Percentiles rank a stretch among this genome's conserved stretches.
Evolutionary conservation across 139 green algal species (phyloP).

Genomic region (Astrephomene gubernaculifera): DNA sequence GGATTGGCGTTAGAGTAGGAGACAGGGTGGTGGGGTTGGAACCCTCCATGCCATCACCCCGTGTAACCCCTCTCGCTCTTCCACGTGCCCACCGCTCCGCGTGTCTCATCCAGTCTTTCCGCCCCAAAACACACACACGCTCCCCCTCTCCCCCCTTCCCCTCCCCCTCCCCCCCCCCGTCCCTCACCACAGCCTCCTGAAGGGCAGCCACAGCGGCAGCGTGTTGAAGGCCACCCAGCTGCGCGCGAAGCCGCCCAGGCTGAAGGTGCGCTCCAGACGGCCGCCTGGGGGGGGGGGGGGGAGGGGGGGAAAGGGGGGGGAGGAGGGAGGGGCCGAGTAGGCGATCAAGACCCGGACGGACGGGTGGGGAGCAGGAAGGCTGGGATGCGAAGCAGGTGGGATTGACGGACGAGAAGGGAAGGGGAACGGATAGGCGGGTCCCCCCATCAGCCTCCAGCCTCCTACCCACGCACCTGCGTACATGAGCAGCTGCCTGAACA

Average conservation of each 20-base stretch:
- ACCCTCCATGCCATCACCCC: no score
- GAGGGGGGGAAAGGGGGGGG: background rate
- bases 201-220: slow-evolving; percentile 18
- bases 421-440: no score
- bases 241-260: background rate
- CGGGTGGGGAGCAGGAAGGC: no score
- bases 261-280: background rate
- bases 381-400: no score
- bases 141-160: background rate
- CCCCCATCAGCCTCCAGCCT: no score
- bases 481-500: slow-evolving; percentile 21
- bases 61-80: no score
- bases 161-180: background rate
- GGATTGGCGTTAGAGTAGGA: background rate
- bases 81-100: background rate
- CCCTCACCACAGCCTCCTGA: background rate
- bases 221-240: slow-evolving; percentile 10
- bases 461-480: background rate
- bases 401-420: no score
- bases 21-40: no score
- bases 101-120: background rate
- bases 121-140: background rate
- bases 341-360: background rate
- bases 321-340: background rate
- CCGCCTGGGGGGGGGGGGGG: background rate